phyloP scores from a whole-genome alignment of 805 yeast genomes.

The Sungouiella blattae region DNA sequence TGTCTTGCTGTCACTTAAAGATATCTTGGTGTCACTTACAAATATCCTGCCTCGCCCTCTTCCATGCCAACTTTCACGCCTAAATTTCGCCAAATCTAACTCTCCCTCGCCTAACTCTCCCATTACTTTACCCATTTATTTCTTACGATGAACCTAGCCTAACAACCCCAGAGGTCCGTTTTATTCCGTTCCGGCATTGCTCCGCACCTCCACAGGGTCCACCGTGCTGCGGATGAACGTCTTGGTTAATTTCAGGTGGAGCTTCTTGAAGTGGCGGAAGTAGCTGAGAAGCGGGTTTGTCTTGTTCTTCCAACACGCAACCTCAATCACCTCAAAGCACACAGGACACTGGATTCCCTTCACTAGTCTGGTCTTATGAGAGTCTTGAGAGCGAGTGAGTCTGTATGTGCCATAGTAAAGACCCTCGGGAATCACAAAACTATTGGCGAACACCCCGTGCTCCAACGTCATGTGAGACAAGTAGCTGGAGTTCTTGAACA shows the following conservation, averaged over 20 bases:
- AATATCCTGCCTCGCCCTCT: too few relatives aligned
- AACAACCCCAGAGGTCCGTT: too few relatives aligned
- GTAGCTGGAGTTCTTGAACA: conserved; percentile 31
- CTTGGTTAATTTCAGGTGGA: conserved; percentile 17
- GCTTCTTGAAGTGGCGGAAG: conserved; percentile 28
- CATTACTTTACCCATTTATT: too few relatives aligned
- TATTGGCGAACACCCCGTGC: conserved; percentile 32
- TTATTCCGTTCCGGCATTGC: too few relatives aligned
- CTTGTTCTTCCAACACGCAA: conserved; percentile 28
- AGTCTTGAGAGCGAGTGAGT: conserved; percentile 14
- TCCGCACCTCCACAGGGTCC: conserved; percentile 15
- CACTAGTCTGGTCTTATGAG: conserved; percentile 15
- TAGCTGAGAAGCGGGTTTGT: conserved; percentile 25
- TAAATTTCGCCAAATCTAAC: too few relatives aligned
- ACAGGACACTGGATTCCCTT: conserved; percentile 27
- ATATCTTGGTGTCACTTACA: too few relatives aligned
- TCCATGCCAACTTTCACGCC: too few relatives aligned
- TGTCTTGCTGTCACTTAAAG: too few relatives aligned
- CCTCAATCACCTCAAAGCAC: conserved; percentile 24
- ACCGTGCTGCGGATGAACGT: conserved; percentile 12
- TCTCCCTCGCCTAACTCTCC: too few relatives aligned
- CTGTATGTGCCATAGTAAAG: conserved; percentile 25
- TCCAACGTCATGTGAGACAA: conserved; percentile 31
- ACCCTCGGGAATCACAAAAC: conserved; percentile 29
- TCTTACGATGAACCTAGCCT: too few relatives aligned